phyloP scores from a whole-genome alignment of 352 stramenopile species.

The Thalassiosira sp. region DNA sequence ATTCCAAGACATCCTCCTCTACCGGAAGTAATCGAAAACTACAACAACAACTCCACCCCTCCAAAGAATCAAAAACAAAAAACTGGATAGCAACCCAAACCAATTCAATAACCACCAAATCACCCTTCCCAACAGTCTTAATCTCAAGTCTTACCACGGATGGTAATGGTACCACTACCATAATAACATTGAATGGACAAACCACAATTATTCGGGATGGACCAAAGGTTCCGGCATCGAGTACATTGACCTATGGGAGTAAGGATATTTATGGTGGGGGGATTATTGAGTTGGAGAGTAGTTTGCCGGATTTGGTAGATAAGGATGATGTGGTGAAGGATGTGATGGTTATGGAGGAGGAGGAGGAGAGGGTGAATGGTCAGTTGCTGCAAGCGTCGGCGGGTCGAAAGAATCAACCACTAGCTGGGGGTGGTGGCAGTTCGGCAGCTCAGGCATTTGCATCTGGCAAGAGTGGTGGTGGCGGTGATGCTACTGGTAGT shows the following conservation, averaged over 20 bases:
- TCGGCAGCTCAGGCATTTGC: neutral
- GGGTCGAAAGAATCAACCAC: too few relatives aligned
- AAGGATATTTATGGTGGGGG: conserved; percentile 26
- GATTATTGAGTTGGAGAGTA: neutral
- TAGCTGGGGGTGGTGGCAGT: neutral
- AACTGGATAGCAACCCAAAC: conserved; percentile 25
- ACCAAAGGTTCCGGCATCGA: conserved; percentile 5
- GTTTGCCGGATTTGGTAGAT: neutral
- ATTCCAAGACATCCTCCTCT: too few relatives aligned
- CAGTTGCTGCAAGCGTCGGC: neutral
- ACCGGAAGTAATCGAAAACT: too few relatives aligned
- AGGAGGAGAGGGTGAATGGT: neutral
- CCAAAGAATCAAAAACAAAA: neutral
- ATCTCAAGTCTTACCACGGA: conserved; percentile 27
- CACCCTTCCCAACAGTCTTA: conserved; percentile 9
- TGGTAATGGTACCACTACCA: conserved; percentile 35
- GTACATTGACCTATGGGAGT: conserved; percentile 20
- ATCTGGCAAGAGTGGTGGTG: neutral
- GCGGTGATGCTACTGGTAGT: neutral
- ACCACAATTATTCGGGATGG: conserved; percentile 15
- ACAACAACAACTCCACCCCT: neutral
- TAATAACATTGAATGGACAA: conserved; percentile 19
- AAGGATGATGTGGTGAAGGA: neutral
- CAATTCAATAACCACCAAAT: neutral
- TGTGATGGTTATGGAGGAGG: neutral